A percentile compares a stretch with the other conserved stretches of the same genome.
phyloP scores from a whole-genome alignment of 306 rosid genomes.

The Cicer cuneatum region DNA sequence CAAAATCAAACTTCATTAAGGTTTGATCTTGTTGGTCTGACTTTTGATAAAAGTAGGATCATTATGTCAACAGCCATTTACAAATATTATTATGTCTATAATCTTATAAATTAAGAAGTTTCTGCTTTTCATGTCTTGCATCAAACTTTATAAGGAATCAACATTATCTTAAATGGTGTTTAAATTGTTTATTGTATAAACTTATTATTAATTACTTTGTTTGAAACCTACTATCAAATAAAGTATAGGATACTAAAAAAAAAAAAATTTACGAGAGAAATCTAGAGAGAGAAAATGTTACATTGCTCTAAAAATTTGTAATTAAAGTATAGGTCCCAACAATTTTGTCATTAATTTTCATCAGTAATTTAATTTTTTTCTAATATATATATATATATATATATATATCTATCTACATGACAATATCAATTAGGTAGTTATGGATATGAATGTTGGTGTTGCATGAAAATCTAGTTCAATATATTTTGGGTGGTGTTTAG shows the following conservation, averaged over 20 bases:
- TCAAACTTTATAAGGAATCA: conserved; percentile 26
- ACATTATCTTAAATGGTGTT: conserved; percentile 5
- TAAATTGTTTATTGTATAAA: neutral
- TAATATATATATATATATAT: too few relatives aligned
- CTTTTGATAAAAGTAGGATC: conserved; percentile 43
- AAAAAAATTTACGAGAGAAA: too few relatives aligned
- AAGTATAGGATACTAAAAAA: neutral
- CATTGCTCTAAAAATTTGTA: too few relatives aligned
- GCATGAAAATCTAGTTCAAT: neutral
- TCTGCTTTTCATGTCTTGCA: conserved; percentile 35
- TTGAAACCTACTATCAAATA: neutral
- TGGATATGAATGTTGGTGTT: neutral
- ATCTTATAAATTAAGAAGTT: conserved; percentile 10
- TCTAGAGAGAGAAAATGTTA: too few relatives aligned
- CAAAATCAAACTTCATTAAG: conserved; percentile 41
- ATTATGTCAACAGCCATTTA: conserved; percentile 27
- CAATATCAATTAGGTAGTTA: neutral
- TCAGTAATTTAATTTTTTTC: too few relatives aligned
- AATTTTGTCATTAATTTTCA: too few relatives aligned
- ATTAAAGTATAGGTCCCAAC: too few relatives aligned
- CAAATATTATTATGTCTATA: conserved; percentile 32
- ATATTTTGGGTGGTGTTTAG: neutral
- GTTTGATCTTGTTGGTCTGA: conserved; percentile 47
- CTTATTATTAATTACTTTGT: neutral
- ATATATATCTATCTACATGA: neutral